Conservation (phyloP, 129 eudicot genomes). For the Flaveria bidentis region DNA sequence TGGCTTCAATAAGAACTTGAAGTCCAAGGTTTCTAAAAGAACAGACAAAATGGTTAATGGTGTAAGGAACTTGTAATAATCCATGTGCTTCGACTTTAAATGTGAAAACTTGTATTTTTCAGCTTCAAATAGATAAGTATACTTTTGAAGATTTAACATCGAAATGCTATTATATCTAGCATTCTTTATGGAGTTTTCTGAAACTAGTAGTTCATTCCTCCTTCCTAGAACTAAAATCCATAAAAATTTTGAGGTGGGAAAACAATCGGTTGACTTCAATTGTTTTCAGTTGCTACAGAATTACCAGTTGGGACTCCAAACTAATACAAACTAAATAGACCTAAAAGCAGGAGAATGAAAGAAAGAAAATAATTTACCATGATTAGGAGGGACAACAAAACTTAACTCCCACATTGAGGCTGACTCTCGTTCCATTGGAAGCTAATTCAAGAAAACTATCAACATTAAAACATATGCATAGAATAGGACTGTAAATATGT, state of each 20-base stretch:
- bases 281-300: background rate
- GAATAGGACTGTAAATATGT: conserved; percentile 7
- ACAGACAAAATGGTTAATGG: conserved; percentile 12
- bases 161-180: background rate
- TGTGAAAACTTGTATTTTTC: conserved; percentile 16
- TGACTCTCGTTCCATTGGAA: conserved; percentile 90
- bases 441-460: conserved; percentile 44
- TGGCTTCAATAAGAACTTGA: conserved; percentile 90
- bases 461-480: conserved; percentile 23
- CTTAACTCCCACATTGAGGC: conserved; percentile 91
- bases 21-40: conserved; percentile 78
- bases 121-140: conserved; percentile 10
- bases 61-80: background rate
- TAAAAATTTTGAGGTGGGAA: background rate
- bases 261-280: background rate
- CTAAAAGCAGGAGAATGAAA: background rate
- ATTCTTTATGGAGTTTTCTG: background rate
- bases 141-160: conserved; percentile 1
- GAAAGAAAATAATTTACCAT: conserved; percentile 53
- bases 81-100: conserved; percentile 13
- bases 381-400: conserved; percentile 95
- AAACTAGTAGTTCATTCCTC: background rate
- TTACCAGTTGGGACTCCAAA: background rate
- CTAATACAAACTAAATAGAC: background rate
- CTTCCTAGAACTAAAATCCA: background rate